Evolutionary conservation across 2,329 filamentous ascomycete genomes (phyloP), one percentile per base, ranked within the genome.

Genomic region (Metarhizium album): DNA sequence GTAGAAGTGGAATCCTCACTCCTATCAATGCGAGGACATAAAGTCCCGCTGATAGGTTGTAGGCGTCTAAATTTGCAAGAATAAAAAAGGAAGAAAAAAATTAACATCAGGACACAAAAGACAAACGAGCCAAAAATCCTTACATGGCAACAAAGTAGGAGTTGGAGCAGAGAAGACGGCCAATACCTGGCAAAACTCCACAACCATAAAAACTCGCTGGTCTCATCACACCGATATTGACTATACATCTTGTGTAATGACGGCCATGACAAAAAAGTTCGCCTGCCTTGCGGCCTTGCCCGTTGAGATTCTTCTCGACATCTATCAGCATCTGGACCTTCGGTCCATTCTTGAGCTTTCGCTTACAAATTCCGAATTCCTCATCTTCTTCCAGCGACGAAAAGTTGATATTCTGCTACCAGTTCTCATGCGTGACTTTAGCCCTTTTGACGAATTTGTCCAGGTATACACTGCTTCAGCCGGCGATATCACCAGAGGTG

Each of bases 271-370:
- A n/a, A 49, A 50, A 38, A 54, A 53, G 42, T 20, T 47, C 2
- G 53, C 54, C 23, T 54, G 51, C 38, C 56, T 70, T 20, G 54
- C 62, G 45, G 57, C 56, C 42, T 53, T 73, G 45, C 74, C 76
- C 0, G 62, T 68, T 3, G 76, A 80, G 57, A 67, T 76, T 18
- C 58, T 76, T 2, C 60, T 78, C 11, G 70, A 74, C 20, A 71
- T 78, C 23, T 74, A 74, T 56, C 68, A 70, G 29, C 55, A 70
- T 18, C 62, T 78, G 47, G 67, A 74, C 50, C 52, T 75, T 1
- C 56, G 62, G 2, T 69, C 69, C 23, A 64, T 73, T 35, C 68
- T 67, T 48, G 64, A 63, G 31, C 63, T 74, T 31, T 69, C 63
- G n/a, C 56, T 61, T 14, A 58, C 63, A 2, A 72, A 67, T 54